Base-by-base conservation (phyloP, 306 rosid species). In the Neltuma alba region DNA sequence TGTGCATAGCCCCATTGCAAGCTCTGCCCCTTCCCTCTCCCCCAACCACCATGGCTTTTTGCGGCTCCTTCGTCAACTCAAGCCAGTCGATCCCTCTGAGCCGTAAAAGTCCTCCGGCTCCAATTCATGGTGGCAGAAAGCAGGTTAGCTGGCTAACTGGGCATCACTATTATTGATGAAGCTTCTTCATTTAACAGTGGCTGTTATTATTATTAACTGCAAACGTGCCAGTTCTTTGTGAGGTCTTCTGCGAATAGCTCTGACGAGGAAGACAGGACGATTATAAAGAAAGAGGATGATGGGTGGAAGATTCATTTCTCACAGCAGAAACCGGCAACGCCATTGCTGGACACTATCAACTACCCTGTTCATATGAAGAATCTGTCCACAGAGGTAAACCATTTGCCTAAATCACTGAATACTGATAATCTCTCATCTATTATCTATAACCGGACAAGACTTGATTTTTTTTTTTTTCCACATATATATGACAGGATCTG, bases 331-430 rank as follows among this genome's bases (percentile, higher is more conserved):
- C 95, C 97, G 4, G 77, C 42, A 13, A 88, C 93, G 6, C 93
- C 95, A 64, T 86, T 92, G 87, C 88, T 92, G 84, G 97, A 90
- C 79, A 87, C 92, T 12, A 60, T 92, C 81, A 89, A 87, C 30
- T 80, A 79, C 77, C 97, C 97, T 21, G 55, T 38, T 83, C 93
- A 92, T 80, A 89, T 92, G 93, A 92, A 92, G 86, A 92, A 89
- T 76, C 82, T 92, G 15, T 84, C 91, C 70, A 15, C 83, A 20
- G 77, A 82, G 90, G 93, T 92, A 79, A 36, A 76, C 38, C 55
- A 74, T 37, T 33, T 33, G 64, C 75, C 74, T 42, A 61, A 61
- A 52, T 6, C 57, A 36, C 52, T 66, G 62, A 20, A 1, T 77
- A 37, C 31, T 28, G 15, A 7, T 23, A 23, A 16, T 14, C 70